A percentile compares a stretch with the other conserved stretches of the same genome.
Conservation (phyloP, 306 rosid species). For the Pyrus communis region DNA sequence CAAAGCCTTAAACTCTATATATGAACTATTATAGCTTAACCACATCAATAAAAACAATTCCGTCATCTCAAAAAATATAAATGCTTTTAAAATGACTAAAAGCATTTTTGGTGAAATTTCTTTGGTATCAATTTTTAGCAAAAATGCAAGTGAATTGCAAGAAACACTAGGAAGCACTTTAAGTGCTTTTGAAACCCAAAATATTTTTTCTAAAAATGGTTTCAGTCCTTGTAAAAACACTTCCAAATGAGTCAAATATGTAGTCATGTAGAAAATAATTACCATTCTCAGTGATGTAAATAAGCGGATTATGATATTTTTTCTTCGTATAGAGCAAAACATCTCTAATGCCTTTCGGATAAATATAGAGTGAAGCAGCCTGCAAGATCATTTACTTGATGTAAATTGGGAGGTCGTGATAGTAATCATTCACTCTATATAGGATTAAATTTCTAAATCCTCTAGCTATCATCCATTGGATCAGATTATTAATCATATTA, state of each 20-base stretch:
- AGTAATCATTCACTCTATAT: too few relatives aligned
- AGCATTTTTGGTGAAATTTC: too few relatives aligned
- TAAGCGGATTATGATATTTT: conserved; percentile 15
- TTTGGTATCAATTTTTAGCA: too few relatives aligned
- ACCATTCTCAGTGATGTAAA: conserved; percentile 40
- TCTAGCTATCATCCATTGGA: neutral
- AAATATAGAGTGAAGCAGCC: conserved; percentile 17
- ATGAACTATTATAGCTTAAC: neutral
- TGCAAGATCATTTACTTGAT: neutral
- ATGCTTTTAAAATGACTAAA: too few relatives aligned
- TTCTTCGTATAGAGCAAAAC: conserved; percentile 14
- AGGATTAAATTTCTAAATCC: neutral
- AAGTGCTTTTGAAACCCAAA: too few relatives aligned
- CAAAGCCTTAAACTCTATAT: neutral
- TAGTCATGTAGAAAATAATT: neutral
- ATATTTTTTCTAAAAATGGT: too few relatives aligned
- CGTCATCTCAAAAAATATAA: neutral
- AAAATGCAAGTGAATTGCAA: too few relatives aligned
- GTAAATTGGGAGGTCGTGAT: neutral
- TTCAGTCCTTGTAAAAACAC: too few relatives aligned
- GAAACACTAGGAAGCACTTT: too few relatives aligned
- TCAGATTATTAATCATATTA: neutral
- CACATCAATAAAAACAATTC: too few relatives aligned
- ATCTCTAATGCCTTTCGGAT: conserved; percentile 25
- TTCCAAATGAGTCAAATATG: too few relatives aligned